Percentiles rank a stretch among this genome's conserved stretches.
Evolutionary conservation across 164 flowering plant genomes (phyloP).

Genomic region (Taxillus chinensis): DNA sequence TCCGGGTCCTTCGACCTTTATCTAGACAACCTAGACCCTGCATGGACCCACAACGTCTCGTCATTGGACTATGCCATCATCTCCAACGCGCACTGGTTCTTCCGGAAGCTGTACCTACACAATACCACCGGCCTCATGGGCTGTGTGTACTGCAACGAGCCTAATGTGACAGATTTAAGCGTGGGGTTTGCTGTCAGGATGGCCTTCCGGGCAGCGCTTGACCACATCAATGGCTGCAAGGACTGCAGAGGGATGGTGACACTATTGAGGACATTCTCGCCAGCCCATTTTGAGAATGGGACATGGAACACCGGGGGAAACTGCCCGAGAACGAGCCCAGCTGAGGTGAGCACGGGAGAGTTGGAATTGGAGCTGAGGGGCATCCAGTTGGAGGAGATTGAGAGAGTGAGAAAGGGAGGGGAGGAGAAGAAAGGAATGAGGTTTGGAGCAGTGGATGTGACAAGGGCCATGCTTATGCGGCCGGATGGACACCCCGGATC

Average conservation of each 20-base stretch:
- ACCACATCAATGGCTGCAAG: slow-evolving; percentile 32
- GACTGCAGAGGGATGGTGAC: slow-evolving; percentile 32
- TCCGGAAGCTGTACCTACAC: slow-evolving; percentile 31
- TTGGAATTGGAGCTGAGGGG: slow-evolving; percentile 44
- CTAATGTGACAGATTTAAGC: slow-evolving; percentile 18
- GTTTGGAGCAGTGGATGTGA: slow-evolving; percentile 56
- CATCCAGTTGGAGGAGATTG: slow-evolving; percentile 46
- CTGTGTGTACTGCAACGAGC: slow-evolving; percentile 36
- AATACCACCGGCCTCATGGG: slow-evolving; percentile 17
- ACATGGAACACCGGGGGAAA: slow-evolving; percentile 68
- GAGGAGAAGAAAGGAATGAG: slow-evolving; percentile 19
- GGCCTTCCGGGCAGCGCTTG: slow-evolving; percentile 28
- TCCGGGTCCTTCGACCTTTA: slow-evolving; percentile 25
- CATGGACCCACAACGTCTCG: slow-evolving; percentile 26
- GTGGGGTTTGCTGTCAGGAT: slow-evolving; percentile 16
- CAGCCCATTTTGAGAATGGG: slow-evolving; percentile 80
- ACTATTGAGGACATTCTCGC: slow-evolving; percentile 70
- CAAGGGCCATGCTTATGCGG: slow-evolving; percentile 75
- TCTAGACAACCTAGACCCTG: slow-evolving; percentile 32
- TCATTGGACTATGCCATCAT: slow-evolving; percentile 33
- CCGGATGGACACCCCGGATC: slow-evolving; percentile 83
- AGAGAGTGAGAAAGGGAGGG: slow-evolving; percentile 26
- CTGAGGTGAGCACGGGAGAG: slow-evolving; percentile 15
- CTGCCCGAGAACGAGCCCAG: slow-evolving; percentile 56
- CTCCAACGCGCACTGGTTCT: slow-evolving; percentile 49